A percentile compares a stretch with the other conserved stretches of the same genome.
phyloP scores from a whole-genome alignment of 177 flowering plant species.

The Vitis hybrid region DNA sequence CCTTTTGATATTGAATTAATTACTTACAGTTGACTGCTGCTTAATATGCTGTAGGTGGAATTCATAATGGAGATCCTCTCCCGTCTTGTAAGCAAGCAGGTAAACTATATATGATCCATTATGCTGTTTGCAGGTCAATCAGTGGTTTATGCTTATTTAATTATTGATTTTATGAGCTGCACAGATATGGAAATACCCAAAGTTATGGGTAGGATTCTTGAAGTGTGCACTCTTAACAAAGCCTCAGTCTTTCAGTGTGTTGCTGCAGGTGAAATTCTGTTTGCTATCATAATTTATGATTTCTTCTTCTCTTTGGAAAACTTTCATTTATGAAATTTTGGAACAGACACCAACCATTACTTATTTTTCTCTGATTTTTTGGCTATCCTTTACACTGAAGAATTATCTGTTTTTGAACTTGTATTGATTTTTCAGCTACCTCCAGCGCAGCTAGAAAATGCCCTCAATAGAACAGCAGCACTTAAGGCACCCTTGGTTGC shows the following conservation, averaged over 20 bases:
- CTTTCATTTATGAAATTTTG: neutral
- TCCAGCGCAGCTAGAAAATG: conserved; percentile 83
- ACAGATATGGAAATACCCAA: conserved; percentile 98
- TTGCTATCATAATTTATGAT: neutral
- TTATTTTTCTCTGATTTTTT: neutral
- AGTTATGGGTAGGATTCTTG: conserved; percentile 96
- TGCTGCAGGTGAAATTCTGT: conserved; percentile 70
- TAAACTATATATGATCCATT: conserved; percentile 18
- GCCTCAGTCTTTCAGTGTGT: conserved; percentile 86
- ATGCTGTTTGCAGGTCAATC: conserved; percentile 5
- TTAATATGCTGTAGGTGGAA: conserved; percentile 57
- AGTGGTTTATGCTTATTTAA: conserved; percentile 13
- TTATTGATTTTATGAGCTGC: conserved; percentile 5
- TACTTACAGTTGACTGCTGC: conserved; percentile 2
- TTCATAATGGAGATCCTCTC: conserved; percentile 91
- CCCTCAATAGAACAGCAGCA: conserved; percentile 64
- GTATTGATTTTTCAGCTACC: conserved; percentile 62
- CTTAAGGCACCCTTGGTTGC: conserved; percentile 72
- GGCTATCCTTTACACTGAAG: neutral
- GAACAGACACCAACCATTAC: neutral
- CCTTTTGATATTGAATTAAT: neutral
- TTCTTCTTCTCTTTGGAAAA: neutral
- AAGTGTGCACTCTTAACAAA: conserved; percentile 78
- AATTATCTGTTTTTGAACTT: neutral
- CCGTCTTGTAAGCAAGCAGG: conserved; percentile 95